Evolutionary conservation across 257 asterid species (phyloP).

Genomic region (Plantago ovata): DNA sequence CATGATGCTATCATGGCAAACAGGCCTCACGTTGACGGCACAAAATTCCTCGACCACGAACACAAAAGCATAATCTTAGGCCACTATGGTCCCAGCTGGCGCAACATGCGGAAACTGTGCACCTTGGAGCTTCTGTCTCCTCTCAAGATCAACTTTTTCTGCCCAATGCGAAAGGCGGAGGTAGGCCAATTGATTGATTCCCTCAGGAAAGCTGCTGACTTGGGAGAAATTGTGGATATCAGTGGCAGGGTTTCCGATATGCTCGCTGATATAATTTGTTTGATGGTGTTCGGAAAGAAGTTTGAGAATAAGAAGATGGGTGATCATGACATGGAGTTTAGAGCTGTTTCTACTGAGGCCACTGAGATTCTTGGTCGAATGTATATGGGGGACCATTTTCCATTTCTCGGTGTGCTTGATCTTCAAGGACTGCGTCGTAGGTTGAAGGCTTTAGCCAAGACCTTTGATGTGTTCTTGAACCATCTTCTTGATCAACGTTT

Average conservation of each 20-base stretch:
- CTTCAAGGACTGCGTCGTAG: neutral
- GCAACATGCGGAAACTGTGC: neutral
- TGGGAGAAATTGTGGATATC: neutral
- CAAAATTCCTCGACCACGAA: neutral
- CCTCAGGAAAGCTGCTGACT: too few relatives aligned
- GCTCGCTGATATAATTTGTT: neutral
- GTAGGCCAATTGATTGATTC: neutral
- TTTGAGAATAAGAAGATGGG: neutral
- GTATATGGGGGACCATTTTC: constrained; percentile 2
- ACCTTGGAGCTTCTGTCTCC: neutral
- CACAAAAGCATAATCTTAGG: neutral
- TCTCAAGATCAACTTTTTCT: neutral
- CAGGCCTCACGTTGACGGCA: neutral
- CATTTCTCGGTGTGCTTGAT: neutral
- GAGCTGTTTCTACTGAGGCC: neutral
- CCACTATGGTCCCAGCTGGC: neutral
- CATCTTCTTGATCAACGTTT: neutral
- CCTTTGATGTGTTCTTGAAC: neutral
- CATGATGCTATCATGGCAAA: neutral
- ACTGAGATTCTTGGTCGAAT: too few relatives aligned
- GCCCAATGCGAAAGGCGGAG: neutral
- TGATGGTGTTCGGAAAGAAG: neutral
- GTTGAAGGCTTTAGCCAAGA: neutral
- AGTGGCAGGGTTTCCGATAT: neutral
- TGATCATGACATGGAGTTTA: neutral